These are phyloP conservation scores for Barnettozyma botsteinii DNA, from an alignment of 805 yeast genomes.

Conservation along the genomic window DNA sequence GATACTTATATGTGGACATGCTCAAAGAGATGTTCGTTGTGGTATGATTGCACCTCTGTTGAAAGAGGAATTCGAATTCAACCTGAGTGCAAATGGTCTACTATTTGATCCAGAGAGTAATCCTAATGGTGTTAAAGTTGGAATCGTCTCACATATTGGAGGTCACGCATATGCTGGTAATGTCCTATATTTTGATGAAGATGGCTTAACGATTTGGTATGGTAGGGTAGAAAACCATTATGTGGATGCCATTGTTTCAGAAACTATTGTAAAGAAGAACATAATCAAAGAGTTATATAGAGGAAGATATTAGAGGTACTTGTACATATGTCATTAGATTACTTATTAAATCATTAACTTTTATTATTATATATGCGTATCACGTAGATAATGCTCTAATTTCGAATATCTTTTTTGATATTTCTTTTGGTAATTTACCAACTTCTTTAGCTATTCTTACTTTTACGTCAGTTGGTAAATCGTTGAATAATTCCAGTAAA, in stretches of 20 bases:
- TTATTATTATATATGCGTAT: too few relatives aligned
- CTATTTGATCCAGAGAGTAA: conserved; percentile 19
- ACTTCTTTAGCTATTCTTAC: conserved; percentile 28
- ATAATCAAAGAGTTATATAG: conserved; percentile 55
- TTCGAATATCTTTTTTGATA: conserved; percentile 48
- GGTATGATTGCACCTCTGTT: conserved; percentile 61
- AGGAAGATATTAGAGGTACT: conserved; percentile 34
- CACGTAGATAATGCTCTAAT: conserved; percentile 33
- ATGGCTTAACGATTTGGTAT: conserved; percentile 54
- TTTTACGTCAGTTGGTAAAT: conserved; percentile 8
- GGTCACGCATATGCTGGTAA: conserved; percentile 89
- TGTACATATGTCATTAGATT: too few relatives aligned
- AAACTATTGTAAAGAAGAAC: conserved; percentile 42
- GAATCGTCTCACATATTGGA: conserved; percentile 69
- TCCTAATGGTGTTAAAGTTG: conserved; percentile 36
- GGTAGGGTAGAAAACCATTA: conserved; percentile 64
- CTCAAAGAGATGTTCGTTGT: conserved; percentile 57
- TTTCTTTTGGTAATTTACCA: conserved; percentile 43
- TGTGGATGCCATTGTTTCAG: conserved; percentile 59
- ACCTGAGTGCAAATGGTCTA: conserved; percentile 32
- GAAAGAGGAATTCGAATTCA: conserved; percentile 41
- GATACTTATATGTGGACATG: conserved; percentile 62
- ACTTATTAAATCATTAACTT: too few relatives aligned
- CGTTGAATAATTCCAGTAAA: conserved; percentile 48
- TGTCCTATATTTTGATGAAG: conserved; percentile 47